These are phyloP conservation scores for Lepiota venenata DNA, from an alignment of 768 basidiomycete species.

Conservation along the genomic window DNA sequence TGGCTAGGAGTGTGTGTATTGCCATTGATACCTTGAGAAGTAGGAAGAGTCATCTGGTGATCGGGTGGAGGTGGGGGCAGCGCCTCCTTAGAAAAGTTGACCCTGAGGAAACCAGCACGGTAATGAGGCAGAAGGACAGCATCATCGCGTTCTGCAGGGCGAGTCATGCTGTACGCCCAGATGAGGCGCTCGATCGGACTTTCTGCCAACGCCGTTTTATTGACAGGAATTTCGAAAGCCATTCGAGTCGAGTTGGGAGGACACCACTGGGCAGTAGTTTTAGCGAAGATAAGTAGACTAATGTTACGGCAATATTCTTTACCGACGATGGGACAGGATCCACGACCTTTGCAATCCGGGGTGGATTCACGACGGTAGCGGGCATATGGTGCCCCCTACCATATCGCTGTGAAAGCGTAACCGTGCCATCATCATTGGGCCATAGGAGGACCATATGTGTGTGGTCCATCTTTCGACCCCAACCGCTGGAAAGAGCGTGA, in stretches of 20 bases:
- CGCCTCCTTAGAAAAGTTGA: constrained; percentile 31
- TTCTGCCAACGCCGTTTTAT: constrained; percentile 28
- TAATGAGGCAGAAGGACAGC: constrained; percentile 14
- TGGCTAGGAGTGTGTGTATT: constrained; percentile 9
- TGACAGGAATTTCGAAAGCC: constrained; percentile 39
- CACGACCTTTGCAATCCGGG: constrained; percentile 40
- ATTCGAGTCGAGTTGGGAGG: constrained; percentile 32
- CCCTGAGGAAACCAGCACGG: constrained; percentile 30
- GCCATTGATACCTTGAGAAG: constrained; percentile 1
- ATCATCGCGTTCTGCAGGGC: constrained; percentile 19
- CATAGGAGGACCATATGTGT: constrained; percentile 58
- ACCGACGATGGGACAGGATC: constrained; percentile 32
- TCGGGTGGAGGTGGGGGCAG: constrained; percentile 11
- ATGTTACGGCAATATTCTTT: constrained; percentile 8
- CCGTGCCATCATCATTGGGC: constrained; percentile 45
- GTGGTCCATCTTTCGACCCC: constrained; percentile 45
- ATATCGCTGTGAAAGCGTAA: constrained; percentile 57
- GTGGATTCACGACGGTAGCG: constrained; percentile 36
- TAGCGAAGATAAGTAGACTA: not conserved
- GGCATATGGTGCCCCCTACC: constrained; percentile 48
- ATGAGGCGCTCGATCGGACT: constrained; percentile 30
- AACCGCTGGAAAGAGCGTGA: constrained; percentile 34
- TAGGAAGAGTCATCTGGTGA: constrained; percentile 10
- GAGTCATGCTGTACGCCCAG: constrained; percentile 35
- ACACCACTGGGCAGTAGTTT: constrained; percentile 20